phyloP scores from a whole-genome alignment of 1,284 basidiomycete genomes.

The Trametes hirsuta region DNA sequence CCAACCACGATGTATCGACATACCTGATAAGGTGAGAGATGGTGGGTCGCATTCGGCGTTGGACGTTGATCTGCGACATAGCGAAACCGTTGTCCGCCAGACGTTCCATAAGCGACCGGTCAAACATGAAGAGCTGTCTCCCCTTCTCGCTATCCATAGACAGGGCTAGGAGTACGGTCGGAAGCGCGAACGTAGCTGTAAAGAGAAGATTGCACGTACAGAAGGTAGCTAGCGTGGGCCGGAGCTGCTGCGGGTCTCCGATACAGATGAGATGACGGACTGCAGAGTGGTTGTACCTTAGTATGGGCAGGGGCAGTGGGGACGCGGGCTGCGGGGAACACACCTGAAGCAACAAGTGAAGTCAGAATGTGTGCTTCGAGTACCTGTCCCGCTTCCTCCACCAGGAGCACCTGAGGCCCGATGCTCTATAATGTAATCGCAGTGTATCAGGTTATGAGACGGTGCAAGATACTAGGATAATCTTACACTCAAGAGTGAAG shows the following conservation, averaged over 20 bases:
- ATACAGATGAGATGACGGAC: slow-evolving; percentile 30
- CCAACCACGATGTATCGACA: not conserved
- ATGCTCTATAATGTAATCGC: slow-evolving; percentile 34
- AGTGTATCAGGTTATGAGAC: not conserved
- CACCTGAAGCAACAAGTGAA: slow-evolving; percentile 50
- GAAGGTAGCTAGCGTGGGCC: slow-evolving; percentile 67
- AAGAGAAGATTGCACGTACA: slow-evolving; percentile 40
- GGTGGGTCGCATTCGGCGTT: slow-evolving; percentile 48
- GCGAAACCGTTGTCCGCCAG: slow-evolving; percentile 41
- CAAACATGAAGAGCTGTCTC: slow-evolving; percentile 43
- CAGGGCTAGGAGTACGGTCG: slow-evolving; percentile 32
- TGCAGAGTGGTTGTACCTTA: not conserved
- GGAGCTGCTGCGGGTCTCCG: slow-evolving; percentile 56
- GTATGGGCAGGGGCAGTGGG: not conserved
- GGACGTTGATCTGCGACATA: slow-evolving; percentile 46
- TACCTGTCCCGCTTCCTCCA: slow-evolving; percentile 73
- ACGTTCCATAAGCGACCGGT: slow-evolving; percentile 52
- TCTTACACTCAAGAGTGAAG: slow-evolving; percentile 55
- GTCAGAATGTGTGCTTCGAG: slow-evolving; percentile 75
- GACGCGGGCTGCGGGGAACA: not conserved
- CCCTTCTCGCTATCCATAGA: slow-evolving; percentile 45
- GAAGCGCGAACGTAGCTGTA: not conserved
- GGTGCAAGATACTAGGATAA: not conserved
- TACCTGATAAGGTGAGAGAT: slow-evolving; percentile 47
- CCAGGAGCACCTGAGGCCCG: slow-evolving; percentile 36